Conservation (phyloP, 495 filamentous ascomycete genomes). For the Stereocaulon alpinum region DNA sequence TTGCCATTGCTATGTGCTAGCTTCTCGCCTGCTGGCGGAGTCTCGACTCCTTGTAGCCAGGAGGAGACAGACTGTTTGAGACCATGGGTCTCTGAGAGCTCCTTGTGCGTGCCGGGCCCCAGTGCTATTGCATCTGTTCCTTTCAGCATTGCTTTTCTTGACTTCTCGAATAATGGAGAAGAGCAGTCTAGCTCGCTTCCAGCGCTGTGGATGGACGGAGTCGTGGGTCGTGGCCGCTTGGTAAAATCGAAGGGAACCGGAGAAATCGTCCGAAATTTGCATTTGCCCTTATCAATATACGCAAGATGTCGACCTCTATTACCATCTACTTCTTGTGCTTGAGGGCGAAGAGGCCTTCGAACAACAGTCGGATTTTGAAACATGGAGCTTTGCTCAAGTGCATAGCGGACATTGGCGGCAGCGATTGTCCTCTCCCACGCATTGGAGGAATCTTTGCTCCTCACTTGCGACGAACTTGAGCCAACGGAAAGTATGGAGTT, state of each 20-base stretch:
- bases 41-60: background rate
- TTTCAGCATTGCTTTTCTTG: background rate
- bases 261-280: background rate
- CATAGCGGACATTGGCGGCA: background rate
- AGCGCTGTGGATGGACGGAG: slow-evolving; percentile 1
- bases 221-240: background rate
- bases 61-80: background rate
- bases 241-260: slow-evolving; percentile 5
- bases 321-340: background rate
- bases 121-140: background rate
- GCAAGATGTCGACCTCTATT: background rate
- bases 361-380: background rate
- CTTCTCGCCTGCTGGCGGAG: background rate
- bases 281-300: background rate
- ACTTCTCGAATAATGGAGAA: slow-evolving; percentile 8
- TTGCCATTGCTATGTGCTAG: background rate
- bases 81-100: too few species aligned
- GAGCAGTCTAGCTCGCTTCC: slow-evolving; percentile 10
- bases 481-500: background rate
- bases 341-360: background rate
- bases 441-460: background rate
- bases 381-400: background rate
- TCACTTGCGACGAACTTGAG: background rate
- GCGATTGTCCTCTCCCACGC: background rate
- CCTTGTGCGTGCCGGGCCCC: background rate